Evolutionary conservation across 2,329 filamentous ascomycete species (phyloP).

Genomic region (Westerdykella aurantiaca): DNA sequence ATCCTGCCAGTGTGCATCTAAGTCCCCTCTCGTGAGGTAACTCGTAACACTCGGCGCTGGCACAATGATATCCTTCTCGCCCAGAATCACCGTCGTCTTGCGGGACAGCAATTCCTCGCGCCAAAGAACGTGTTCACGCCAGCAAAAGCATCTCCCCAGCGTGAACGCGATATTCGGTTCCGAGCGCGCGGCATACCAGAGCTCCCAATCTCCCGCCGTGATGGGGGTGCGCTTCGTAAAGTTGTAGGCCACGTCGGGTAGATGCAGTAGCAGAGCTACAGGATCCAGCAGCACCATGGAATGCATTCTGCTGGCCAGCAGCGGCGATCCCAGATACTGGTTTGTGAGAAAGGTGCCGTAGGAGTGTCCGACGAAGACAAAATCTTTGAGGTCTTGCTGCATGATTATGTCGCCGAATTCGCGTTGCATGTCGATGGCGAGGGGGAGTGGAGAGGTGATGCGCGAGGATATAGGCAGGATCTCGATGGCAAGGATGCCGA

Average conservation of each 20-base stretch:
- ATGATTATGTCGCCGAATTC: conserved; percentile 52
- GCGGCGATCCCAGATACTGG: conserved; percentile 50
- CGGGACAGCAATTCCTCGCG: conserved; percentile 51
- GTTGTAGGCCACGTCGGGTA: conserved; percentile 62
- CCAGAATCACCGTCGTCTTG: conserved; percentile 52
- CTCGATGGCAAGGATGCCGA: conserved; percentile 59
- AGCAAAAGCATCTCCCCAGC: conserved; percentile 60
- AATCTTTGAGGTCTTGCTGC: conserved; percentile 49
- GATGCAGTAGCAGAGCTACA: conserved; percentile 58
- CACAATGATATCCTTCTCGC: conserved; percentile 57
- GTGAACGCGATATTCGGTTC: conserved; percentile 61
- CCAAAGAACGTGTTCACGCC: conserved; percentile 63
- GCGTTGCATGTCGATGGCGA: conserved; percentile 46
- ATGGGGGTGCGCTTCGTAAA: conserved; percentile 38
- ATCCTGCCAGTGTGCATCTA: conserved; percentile 6
- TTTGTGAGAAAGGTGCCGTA: conserved; percentile 58
- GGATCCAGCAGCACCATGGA: conserved; percentile 52
- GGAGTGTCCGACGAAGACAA: conserved; percentile 53
- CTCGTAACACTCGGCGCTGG: conserved; percentile 50
- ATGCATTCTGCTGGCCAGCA: conserved; percentile 40
- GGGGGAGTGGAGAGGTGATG: conserved; percentile 49
- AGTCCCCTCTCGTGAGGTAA: conserved; percentile 43
- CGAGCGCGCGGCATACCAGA: conserved; percentile 62
- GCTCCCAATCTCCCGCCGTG: conserved; percentile 56
- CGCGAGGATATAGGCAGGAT: conserved; percentile 56